A percentile compares a stretch with the other conserved stretches of the same genome.
These are phyloP conservation scores for Venturia oleaginea DNA, from an alignment of 2,329 filamentous ascomycete species.

Conservation along the genomic window DNA sequence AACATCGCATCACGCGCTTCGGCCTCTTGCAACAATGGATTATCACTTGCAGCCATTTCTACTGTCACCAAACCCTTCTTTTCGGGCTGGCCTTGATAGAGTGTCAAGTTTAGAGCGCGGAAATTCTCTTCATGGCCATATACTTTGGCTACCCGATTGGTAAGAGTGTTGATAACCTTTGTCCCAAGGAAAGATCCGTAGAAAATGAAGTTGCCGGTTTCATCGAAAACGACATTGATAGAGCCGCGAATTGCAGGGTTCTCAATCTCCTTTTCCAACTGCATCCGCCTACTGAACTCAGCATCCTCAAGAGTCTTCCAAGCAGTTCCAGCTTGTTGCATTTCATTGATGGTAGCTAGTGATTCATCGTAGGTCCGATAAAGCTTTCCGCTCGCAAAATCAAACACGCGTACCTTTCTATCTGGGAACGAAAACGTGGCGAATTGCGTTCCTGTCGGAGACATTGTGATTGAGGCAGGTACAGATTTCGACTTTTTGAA, in stretches of 20 bases:
- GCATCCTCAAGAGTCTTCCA: slow-evolving; percentile 75
- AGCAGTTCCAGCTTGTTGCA: slow-evolving; percentile 89
- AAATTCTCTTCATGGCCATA: slow-evolving; percentile 88
- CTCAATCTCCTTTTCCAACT: slow-evolving; percentile 79
- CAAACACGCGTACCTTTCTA: slow-evolving; percentile 84
- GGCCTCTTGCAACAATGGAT: slow-evolving; percentile 86
- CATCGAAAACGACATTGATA: slow-evolving; percentile 86
- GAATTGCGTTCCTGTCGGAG: slow-evolving; percentile 77
- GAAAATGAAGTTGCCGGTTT: slow-evolving; percentile 88
- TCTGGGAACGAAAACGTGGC: slow-evolving; percentile 88
- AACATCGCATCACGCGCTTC: slow-evolving; percentile 86
- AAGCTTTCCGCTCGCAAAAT: slow-evolving; percentile 81
- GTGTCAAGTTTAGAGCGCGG: slow-evolving; percentile 67
- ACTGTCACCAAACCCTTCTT: slow-evolving; percentile 90
- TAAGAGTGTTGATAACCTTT: slow-evolving; percentile 93
- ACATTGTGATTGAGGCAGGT: slow-evolving; percentile 73
- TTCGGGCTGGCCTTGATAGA: slow-evolving; percentile 93
- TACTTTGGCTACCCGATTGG: slow-evolving; percentile 82
- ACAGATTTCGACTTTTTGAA: slow-evolving; percentile 92
- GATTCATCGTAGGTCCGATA: slow-evolving; percentile 94
- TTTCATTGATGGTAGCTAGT: slow-evolving; percentile 75
- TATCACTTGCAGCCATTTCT: slow-evolving; percentile 92
- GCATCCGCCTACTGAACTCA: slow-evolving; percentile 83
- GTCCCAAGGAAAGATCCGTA: slow-evolving; percentile 88
- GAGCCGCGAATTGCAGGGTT: slow-evolving; percentile 57